Base-by-base conservation (phyloP, 495 filamentous ascomycete genomes). In the Glutinoglossum americanum region DNA sequence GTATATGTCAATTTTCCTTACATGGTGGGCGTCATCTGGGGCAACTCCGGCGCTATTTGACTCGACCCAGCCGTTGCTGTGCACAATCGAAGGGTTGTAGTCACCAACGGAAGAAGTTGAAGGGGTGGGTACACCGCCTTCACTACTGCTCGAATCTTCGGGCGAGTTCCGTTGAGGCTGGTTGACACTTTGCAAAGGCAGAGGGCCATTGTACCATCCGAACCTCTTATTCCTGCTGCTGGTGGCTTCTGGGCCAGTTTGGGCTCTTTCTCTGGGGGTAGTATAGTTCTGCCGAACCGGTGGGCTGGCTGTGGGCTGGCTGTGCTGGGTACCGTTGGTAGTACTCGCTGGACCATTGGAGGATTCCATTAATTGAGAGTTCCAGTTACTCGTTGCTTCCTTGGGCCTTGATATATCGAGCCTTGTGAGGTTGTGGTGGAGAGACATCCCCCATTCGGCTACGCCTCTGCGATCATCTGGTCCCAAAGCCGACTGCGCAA, bases 341-440 rank as follows among this genome's bases (percentile, higher is more conserved):
- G 15, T 17, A 13, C 70, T 57, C 67, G 76, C 58, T 71, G 74
- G 55, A 54, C 73, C 65, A 62, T 53, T 7, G 5, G 19, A 1
- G 19, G 11, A 11, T 11, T 32, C 49, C 5, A 23, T 53, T 21
- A 53, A 1, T 27, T 53, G 23, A 27, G 49, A 53, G 19, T 27
- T 32, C 49, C 49, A 53, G 19, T 30, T 30, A 10, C 7, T 53
- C 30, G 28, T 4, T 1, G 73, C 66, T 73, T 68, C 66, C 78
- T 63, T 58, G 10, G 56, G 19, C 39, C 17, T 54, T 10, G 70
- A 61, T 56, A 93, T 80, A 55, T 89, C 84, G 10, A 92, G 75
- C 37, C 82, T 75, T 0, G 80, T 86, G 17, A 93, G 64, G 23
- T 82, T 84, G 33, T 78, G 80, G 60, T 93, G 84, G 30, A 93